phyloP scores from a whole-genome alignment of 2,329 filamentous ascomycete genomes.

The Nigrospora oryzae region DNA sequence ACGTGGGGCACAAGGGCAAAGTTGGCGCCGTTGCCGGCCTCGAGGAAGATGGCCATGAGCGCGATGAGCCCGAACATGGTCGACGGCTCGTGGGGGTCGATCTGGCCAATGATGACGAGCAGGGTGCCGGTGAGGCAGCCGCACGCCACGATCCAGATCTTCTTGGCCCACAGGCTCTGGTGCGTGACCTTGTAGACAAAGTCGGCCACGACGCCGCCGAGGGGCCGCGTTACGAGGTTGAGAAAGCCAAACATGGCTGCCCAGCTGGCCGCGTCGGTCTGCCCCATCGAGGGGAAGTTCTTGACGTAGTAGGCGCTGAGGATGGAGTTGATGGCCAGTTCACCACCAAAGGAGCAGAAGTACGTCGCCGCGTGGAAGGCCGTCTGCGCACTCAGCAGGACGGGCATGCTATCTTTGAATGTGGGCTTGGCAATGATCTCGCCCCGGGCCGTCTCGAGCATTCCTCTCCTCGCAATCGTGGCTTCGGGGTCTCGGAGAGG shows the following conservation, averaged over 20 bases:
- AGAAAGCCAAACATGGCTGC: constrained; percentile 70
- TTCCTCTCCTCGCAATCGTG: constrained; percentile 38
- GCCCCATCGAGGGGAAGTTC: constrained; percentile 48
- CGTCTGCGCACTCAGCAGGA: constrained; percentile 46
- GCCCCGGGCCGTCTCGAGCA: constrained; percentile 43
- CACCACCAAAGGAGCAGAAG: constrained; percentile 54
- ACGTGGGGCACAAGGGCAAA: constrained; percentile 84
- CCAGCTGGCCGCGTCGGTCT: constrained; percentile 51
- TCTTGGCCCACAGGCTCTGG: constrained; percentile 33
- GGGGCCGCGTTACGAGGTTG: constrained; percentile 58
- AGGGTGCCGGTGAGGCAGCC: constrained; percentile 53
- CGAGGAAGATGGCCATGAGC: constrained; percentile 72
- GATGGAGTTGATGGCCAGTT: constrained; percentile 54
- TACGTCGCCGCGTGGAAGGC: constrained; percentile 48
- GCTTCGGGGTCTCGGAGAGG: constrained; percentile 32
- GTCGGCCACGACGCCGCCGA: constrained; percentile 52
- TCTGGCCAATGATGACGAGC: constrained; percentile 52
- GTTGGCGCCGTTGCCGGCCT: constrained; percentile 79
- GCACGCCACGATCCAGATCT: constrained; percentile 52
- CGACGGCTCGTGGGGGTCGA: constrained; percentile 51
- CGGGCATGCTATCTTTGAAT: constrained; percentile 32
- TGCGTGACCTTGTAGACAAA: constrained; percentile 31
- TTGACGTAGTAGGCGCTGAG: constrained; percentile 50
- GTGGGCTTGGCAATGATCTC: constrained; percentile 50
- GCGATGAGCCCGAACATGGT: constrained; percentile 72